phyloP scores from a whole-genome alignment of 2,329 filamentous ascomycete species.

The Fusarium euwallaceae region DNA sequence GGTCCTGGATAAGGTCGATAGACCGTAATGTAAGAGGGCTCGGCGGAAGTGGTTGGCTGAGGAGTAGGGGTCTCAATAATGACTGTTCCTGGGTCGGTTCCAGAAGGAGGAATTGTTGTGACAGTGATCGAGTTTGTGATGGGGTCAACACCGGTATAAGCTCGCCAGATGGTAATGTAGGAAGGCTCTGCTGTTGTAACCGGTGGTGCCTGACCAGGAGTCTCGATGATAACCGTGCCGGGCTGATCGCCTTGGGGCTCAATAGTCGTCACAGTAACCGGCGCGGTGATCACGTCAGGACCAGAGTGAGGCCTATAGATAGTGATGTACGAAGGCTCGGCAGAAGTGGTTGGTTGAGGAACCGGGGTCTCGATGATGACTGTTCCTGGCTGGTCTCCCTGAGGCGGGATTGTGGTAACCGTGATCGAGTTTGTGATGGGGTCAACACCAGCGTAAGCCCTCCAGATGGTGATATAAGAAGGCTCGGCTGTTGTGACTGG shows the following conservation, averaged over 20 bases:
- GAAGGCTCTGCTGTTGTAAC: neutral
- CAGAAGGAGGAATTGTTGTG: constrained; percentile 1
- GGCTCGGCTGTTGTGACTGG: neutral
- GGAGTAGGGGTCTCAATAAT: constrained; percentile 31
- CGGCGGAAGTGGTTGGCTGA: neutral
- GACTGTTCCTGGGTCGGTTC: constrained; percentile 21
- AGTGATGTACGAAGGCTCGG: neutral
- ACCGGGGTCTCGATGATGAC: constrained; percentile 34
- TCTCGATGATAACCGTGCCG: constrained; percentile 31
- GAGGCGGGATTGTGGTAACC: constrained; percentile 24
- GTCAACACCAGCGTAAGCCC: constrained; percentile 11
- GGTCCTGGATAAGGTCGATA: neutral
- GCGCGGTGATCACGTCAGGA: neutral
- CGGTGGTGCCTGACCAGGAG: neutral
- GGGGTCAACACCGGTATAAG: no score
- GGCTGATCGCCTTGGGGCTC: constrained; percentile 6
- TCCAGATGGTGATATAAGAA: constrained; percentile 9
- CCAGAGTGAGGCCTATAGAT: neutral
- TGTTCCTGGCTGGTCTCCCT: constrained; percentile 20
- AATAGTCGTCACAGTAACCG: constrained; percentile 8
- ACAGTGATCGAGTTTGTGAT: no score
- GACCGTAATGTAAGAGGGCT: neutral
- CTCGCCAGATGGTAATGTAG: no score
- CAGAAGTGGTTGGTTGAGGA: neutral
- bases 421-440: constrained; percentile 28